These are phyloP conservation scores for Diaporthe sp. DNA, from an alignment of 2,329 filamentous ascomycete species.

Conservation along the genomic window DNA sequence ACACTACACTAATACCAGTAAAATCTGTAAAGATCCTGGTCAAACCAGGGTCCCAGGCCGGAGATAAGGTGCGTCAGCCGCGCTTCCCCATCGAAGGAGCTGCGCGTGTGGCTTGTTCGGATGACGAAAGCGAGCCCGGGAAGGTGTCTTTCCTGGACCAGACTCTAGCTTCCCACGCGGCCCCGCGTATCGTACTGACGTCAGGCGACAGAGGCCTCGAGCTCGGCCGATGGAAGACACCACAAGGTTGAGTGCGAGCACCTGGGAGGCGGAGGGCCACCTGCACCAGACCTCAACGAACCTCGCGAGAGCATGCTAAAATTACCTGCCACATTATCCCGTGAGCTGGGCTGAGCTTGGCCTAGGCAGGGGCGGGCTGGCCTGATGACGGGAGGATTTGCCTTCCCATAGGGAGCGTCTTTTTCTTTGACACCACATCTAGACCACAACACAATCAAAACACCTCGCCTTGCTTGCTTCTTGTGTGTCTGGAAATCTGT, in stretches of 20 bases:
- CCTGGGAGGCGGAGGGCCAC: background rate
- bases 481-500: background rate
- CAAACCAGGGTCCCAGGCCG: slow-evolving; percentile 3
- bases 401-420: background rate
- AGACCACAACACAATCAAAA: slow-evolving; percentile 13
- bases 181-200: slow-evolving; percentile 32
- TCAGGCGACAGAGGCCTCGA: slow-evolving; percentile 30
- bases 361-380: slow-evolving; percentile 18
- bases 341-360: slow-evolving; percentile 1
- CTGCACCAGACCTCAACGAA: slow-evolving; percentile 14
- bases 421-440: background rate
- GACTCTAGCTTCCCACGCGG: slow-evolving; percentile 1
- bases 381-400: slow-evolving; percentile 30
- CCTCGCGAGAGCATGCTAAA: slow-evolving; percentile 3
- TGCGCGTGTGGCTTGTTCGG: background rate
- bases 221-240: slow-evolving; percentile 21
- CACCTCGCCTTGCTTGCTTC: background rate
- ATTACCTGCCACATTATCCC: slow-evolving; percentile 5
- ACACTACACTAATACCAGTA: background rate
- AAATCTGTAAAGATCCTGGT: background rate
- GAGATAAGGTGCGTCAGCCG: background rate
- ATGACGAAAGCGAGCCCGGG: slow-evolving; percentile 16
- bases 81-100: background rate
- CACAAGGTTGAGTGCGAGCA: background rate
- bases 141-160: background rate